Base-by-base conservation (phyloP, 768 basidiomycete species). In the Boletus tomentosulus region DNA sequence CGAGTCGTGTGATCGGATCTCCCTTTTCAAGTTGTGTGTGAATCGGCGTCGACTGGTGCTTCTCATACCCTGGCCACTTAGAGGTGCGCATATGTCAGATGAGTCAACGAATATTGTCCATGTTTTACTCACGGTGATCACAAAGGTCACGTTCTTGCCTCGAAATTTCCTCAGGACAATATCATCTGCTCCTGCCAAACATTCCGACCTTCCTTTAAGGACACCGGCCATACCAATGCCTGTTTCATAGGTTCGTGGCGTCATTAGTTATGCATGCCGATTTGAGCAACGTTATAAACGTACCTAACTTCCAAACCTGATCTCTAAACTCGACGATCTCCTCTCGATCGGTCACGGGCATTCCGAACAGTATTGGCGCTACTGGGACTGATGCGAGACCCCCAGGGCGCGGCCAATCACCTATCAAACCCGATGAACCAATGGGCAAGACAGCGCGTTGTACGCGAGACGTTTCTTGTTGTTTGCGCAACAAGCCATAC, bases 241-340 rank as follows among this genome's bases (percentile, higher is more conserved):
- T 44, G 25, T 33, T 33, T 22, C 8, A 19, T 39, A 45, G 15
- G n/a, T 3, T 16, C 19, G 1, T n/a, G 2, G 6, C 37, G 8
- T 22, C 28, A 45, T n/a, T n/a, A n/a, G 30, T 24, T 8, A 19
- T 24, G 27, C n/a, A 7, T 2, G 11, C 16, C 30, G 9, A 30
- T 12, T 13, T 7, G 15, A 25, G 42, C 25, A 16, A 12, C 9
- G n/a, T 33, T 31, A 24, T 4, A 43, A 30, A 25, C 50, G 31
- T 34, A 43, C 50, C 41, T 25, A 2, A 12, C 15, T 42, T 34
- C 12, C 2, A 24, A 8, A 16, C 3, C 12, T 8, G 35, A 11
- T 37, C 27, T 15, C 3, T 31, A 19, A 64, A 64, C 7, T 56
- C 52, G 16, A 45, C 7, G 27, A 30, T 13, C 1, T 45, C 16